phyloP scores from a whole-genome alignment of 805 yeast genomes.

The Saccharomycopsis sp. region DNA sequence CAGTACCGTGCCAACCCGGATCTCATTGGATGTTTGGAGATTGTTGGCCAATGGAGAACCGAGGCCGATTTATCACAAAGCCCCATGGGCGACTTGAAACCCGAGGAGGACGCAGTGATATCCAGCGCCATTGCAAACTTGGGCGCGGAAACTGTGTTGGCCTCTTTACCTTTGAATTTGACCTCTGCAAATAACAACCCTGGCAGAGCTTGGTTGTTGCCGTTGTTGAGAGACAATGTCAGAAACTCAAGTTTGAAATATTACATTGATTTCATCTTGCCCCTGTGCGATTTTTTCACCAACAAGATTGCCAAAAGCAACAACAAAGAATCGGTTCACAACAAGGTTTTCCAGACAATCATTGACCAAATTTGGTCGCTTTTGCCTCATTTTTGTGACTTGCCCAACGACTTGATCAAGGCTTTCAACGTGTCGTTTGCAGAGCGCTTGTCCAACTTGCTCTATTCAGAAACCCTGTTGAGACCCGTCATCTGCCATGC shows the following conservation, averaged over 20 bases:
- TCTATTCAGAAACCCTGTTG: constrained; percentile 66
- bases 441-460: constrained; percentile 55
- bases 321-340: constrained; percentile 52
- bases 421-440: constrained; percentile 75
- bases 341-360: constrained; percentile 74
- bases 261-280: constrained; percentile 56
- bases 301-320: constrained; percentile 37
- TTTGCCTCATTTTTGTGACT: constrained; percentile 79
- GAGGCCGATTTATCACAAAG: constrained; percentile 26
- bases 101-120: constrained; percentile 72
- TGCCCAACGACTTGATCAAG: constrained; percentile 62
- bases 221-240: constrained; percentile 80
- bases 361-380: constrained; percentile 89
- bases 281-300: constrained; percentile 50
- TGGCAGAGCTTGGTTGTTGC: constrained; percentile 96
- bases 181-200: constrained; percentile 41
- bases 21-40: constrained; percentile 52
- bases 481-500: constrained; percentile 82
- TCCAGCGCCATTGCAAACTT: constrained; percentile 68
- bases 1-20: constrained; percentile 63
- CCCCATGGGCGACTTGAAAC: constrained; percentile 45
- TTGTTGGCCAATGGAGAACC: constrained; percentile 81
- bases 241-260: constrained; percentile 58
- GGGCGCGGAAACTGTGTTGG: constrained; percentile 80
- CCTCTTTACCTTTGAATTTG: constrained; percentile 71